These are phyloP conservation scores for Malus hybrid DNA, from an alignment of 331 rosid species.

Conservation along the genomic window DNA sequence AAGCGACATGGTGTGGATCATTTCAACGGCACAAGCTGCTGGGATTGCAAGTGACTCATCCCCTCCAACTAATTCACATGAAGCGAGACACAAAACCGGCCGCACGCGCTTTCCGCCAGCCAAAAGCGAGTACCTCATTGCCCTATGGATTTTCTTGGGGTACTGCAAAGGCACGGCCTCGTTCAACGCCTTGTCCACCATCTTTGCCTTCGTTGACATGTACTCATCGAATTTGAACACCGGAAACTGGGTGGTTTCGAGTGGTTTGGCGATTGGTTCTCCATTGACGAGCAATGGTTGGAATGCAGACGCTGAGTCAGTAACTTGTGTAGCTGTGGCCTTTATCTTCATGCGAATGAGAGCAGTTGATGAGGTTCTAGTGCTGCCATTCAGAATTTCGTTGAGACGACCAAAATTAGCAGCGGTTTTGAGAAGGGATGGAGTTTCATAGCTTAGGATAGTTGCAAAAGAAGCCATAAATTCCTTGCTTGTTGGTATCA, in stretches of 20 bases:
- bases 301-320: neutral
- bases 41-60: constrained; percentile 21
- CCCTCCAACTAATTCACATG: constrained; percentile 37
- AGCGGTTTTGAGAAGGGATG: neutral
- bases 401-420: neutral
- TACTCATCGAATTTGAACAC: too few species aligned
- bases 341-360: neutral
- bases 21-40: constrained; percentile 37
- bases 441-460: neutral
- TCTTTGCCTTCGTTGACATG: too few species aligned
- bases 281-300: neutral
- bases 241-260: neutral
- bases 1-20: constrained; percentile 26
- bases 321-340: neutral
- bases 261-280: neutral
- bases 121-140: constrained; percentile 35
- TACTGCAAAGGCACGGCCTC: constrained; percentile 13
- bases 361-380: neutral
- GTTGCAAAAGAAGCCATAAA: constrained; percentile 10
- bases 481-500: neutral
- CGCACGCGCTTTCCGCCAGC: constrained; percentile 22
- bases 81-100: constrained; percentile 26
- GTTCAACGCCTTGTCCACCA: too few species aligned
- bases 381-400: neutral
- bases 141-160: constrained; percentile 16